Conservation (phyloP, 441 rosid genomes). For the Populus tomentosa region DNA sequence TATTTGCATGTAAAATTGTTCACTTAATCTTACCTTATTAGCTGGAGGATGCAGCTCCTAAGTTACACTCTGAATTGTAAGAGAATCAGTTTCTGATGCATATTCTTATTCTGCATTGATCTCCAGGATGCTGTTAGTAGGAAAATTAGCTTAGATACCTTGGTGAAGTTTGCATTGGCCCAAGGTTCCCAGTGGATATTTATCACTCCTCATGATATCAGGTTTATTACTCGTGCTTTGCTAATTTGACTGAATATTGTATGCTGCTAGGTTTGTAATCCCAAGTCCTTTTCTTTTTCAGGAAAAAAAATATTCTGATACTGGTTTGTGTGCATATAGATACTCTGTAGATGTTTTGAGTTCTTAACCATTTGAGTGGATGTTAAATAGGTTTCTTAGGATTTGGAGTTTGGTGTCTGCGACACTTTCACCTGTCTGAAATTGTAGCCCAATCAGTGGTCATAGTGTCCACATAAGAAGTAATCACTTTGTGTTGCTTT, state of each 20-base stretch:
- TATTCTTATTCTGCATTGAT: slow-evolving; percentile 16
- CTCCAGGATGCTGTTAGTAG: slow-evolving; percentile 94
- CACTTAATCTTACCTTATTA: not conserved
- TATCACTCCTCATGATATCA: slow-evolving; percentile 96
- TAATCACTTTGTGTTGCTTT: not conserved
- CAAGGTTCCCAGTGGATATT: slow-evolving; percentile 96
- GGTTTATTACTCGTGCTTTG: slow-evolving; percentile 37
- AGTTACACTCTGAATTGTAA: not conserved
- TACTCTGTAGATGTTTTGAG: not conserved
- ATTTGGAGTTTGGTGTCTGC: not conserved
- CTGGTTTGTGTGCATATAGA: not conserved
- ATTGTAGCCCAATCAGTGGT: not conserved
- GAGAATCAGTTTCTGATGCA: not conserved
- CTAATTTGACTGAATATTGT: not conserved
- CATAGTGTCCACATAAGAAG: not conserved
- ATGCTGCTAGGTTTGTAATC: not conserved
- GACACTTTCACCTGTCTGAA: not conserved
- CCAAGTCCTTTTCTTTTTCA: not conserved
- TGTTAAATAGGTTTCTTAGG: not conserved
- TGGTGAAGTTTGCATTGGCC: slow-evolving; percentile 79
- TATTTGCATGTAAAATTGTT: not conserved
- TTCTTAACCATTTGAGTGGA: not conserved
- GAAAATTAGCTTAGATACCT: slow-evolving; percentile 86
- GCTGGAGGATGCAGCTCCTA: not conserved
- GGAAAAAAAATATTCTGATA: not conserved